phyloP scores from a whole-genome alignment of 2,329 filamentous ascomycete genomes.

The Stylonectria norvegica region DNA sequence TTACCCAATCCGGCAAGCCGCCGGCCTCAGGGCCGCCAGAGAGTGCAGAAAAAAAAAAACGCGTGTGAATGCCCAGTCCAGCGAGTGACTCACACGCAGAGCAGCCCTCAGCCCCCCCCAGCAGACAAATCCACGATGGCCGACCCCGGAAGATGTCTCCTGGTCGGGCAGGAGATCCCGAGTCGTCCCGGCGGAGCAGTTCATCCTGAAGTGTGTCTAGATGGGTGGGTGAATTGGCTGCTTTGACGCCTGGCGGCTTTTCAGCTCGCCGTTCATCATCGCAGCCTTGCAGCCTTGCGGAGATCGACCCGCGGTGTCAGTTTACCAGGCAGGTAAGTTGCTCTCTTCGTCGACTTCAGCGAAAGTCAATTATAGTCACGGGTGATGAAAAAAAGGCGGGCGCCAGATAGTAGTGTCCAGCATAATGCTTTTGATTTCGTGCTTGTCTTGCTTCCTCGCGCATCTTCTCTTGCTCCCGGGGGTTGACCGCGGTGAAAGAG shows the following conservation, averaged over 20 bases:
- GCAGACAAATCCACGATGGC: too few relatives aligned
- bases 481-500: constrained; percentile 24
- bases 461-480: constrained; percentile 21
- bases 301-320: too few relatives aligned
- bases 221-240: too few relatives aligned
- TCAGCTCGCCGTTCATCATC: neutral
- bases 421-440: constrained; percentile 32
- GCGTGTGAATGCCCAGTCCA: constrained; percentile 10
- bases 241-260: neutral
- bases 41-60: constrained; percentile 4
- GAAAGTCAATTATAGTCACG: too few relatives aligned
- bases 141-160: neutral
- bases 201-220: too few relatives aligned
- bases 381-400: too few relatives aligned
- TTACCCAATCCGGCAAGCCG: constrained; percentile 24
- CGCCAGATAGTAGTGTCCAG: constrained; percentile 11
- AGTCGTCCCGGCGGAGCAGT: neutral
- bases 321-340: too few relatives aligned
- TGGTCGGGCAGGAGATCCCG: constrained; percentile 1
- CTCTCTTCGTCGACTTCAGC: too few relatives aligned
- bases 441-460: constrained; percentile 30
- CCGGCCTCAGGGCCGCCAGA: constrained; percentile 13
- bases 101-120: too few relatives aligned
- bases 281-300: constrained; percentile 2
- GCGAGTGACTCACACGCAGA: constrained; percentile 31